Percentiles rank a stretch among this genome's conserved stretches.
These are phyloP conservation scores for Podaxis rugospora DNA, from an alignment of 768 basidiomycete genomes.

Conservation along the genomic window DNA sequence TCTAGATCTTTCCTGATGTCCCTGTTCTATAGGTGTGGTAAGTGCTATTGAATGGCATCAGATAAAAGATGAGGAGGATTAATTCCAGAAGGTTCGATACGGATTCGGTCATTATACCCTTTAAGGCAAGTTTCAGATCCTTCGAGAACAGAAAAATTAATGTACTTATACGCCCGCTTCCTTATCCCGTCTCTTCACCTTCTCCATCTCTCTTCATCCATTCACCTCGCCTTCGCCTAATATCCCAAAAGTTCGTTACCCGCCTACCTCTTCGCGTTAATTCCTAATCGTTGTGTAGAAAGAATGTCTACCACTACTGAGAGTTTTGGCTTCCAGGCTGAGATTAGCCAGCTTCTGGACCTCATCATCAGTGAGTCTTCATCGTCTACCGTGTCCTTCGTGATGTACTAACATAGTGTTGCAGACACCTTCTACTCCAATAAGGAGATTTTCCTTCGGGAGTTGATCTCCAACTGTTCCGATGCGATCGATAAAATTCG, in stretches of 20 bases:
- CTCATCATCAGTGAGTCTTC: slow-evolving; percentile 86
- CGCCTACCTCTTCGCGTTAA: neutral
- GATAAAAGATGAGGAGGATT: slow-evolving; percentile 13
- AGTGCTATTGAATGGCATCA: slow-evolving; percentile 1
- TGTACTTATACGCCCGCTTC: slow-evolving; percentile 30
- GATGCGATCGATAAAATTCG: slow-evolving; percentile 99
- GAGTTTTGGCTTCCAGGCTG: slow-evolving; percentile 96
- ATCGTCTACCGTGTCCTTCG: neutral
- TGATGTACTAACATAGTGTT: slow-evolving; percentile 10
- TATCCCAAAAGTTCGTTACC: slow-evolving; percentile 16
- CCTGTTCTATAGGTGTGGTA: neutral
- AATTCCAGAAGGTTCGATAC: slow-evolving; percentile 41
- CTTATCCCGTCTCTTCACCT: slow-evolving; percentile 19
- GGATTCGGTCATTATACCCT: slow-evolving; percentile 23
- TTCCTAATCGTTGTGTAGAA: slow-evolving; percentile 19
- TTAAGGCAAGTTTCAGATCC: slow-evolving; percentile 44
- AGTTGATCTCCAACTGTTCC: slow-evolving; percentile 94
- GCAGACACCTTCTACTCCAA: slow-evolving; percentile 99
- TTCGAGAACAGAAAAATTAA: slow-evolving; percentile 42
- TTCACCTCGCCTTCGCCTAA: slow-evolving; percentile 15
- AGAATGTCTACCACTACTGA: slow-evolving; percentile 59
- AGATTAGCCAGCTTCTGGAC: slow-evolving; percentile 98
- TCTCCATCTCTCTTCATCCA: slow-evolving; percentile 21
- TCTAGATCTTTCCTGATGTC: neutral
- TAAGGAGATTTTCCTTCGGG: slow-evolving; percentile 99